These are phyloP conservation scores for Huntiella omanensis DNA, from an alignment of 2,329 filamentous ascomycete species.

Conservation along the genomic window DNA sequence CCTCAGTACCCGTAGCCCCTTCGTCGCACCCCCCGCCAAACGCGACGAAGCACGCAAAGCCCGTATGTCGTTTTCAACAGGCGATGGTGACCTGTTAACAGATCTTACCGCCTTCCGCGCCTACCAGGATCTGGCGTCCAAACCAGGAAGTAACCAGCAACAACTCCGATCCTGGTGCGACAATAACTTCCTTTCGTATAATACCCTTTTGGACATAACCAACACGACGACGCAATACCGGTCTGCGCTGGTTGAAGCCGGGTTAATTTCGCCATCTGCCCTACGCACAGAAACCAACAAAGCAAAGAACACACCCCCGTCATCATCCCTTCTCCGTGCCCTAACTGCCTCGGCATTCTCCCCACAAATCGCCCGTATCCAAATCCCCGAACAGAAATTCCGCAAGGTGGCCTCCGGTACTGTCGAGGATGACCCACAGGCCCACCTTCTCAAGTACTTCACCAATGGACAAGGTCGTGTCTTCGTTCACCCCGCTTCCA, in stretches of 20 bases:
- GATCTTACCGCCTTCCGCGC: conserved; percentile 69
- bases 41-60: conserved; percentile 67
- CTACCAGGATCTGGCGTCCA: conserved; percentile 51
- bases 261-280: conserved; percentile 39
- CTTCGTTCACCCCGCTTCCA: conserved; percentile 81
- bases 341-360: conserved; percentile 56
- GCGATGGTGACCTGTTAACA: conserved; percentile 74
- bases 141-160: conserved; percentile 34
- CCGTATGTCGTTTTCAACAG: conserved; percentile 51
- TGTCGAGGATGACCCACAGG: conserved; percentile 84
- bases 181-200: conserved; percentile 64
- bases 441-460: conserved; percentile 81
- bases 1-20: conserved; percentile 74
- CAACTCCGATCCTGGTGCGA: conserved; percentile 62
- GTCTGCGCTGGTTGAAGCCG: conserved; percentile 66
- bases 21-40: conserved; percentile 56
- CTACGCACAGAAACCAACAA: conserved; percentile 5
- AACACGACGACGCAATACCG: conserved; percentile 76
- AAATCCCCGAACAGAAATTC: conserved; percentile 92
- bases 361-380: conserved; percentile 80
- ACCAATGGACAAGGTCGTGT: conserved; percentile 70
- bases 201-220: conserved; percentile 73
- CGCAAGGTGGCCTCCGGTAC: conserved; percentile 71
- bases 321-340: conserved; percentile 40
- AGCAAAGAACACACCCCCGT: conserved; percentile 15